Base-by-base conservation (phyloP, 345 rosid species). In the Arabis alpina region DNA sequence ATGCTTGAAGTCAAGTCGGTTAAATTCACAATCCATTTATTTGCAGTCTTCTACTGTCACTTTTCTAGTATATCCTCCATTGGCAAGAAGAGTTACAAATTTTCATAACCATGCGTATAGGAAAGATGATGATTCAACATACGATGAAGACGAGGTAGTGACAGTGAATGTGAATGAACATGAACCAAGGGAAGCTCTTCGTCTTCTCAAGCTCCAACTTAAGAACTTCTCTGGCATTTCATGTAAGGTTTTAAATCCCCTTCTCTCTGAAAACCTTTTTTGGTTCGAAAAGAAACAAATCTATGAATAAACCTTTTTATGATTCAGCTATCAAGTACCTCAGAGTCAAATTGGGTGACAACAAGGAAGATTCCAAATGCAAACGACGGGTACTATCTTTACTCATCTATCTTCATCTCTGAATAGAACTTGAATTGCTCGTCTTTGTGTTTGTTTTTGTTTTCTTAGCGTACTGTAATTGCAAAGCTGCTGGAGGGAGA, bases 181-280 rank as follows among this genome's bases (percentile, higher is more conserved):
- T 16, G 80, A 81, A 43, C 73, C 87, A 13, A 87, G 59, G 71
- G 87, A 82, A 44, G 95, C 90, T 37, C 44, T 81, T 64, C 73
- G 78, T 30, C 74, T 66, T 65, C 79, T 89, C 72, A 85, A 77
- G 71, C 12, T 32, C 68, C 90, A 87, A 65, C 80, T 89, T 14
- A 71, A 69, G 42, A 54, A 25, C 57, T 76, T 85, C 71, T 78
- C 88, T 7, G 88, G 95, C 78, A 86, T 85, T 66, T 55, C 86
- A 63, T 49, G 95, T 87, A 81, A 44, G 80, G 44, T 14, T 45
- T 50, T 42, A 53, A 44, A 16, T 60, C 50, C 61, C 6, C 23
- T 19, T 44, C 70, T 47, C 47, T 41, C 64, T n/a, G 8, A 42
- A 32, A 43, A 51, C 8, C 44, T 9, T 8, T 49, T 25, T 43